Base-by-base conservation (phyloP, 2,329 filamentous ascomycete species). In the Colletotrichum sp. region DNA sequence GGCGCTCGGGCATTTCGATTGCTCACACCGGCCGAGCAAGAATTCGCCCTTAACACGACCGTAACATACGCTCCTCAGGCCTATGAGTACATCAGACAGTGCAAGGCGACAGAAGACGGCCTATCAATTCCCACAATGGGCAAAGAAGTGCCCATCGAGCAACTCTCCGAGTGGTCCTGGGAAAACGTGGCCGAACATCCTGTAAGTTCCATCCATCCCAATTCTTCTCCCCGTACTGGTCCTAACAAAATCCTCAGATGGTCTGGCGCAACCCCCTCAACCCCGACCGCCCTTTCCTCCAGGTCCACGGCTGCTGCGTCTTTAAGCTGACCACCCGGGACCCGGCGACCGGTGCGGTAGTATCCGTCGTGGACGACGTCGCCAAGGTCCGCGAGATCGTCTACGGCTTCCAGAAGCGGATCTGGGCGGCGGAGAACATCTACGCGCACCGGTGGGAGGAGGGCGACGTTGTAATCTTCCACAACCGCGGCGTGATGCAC, bases 361-460 rank as follows among this genome's bases (percentile, higher is more conserved):
- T 24, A 0, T 52, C 43, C 3, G 43, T 52, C 43, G 10, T 52
- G 0, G 43, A 52, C n/a, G 36, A 52, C 43, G 43, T 52, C 43
- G 61, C 36, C 32, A 39, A 64, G 61, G 61, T 64, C 61, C 59
- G 82, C 60, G 75, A 74, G 6, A 82, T 82, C 9, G 81, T 80
- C 59, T 79, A 81, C 69, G 13, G 70, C 6, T 65, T 83, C 30
- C 80, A 81, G 75, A 80, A 78, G 24, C 79, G 77, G 55, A 76
- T 79, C 1, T 80, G 79, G 34, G 68, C 71, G 12, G 79, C 82
- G 8, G 79, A 83, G 60, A 79, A 82, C 67, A 79, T 84, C 4
- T 84, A 83, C 72, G 80, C 82, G 2, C 80, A 82, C 76, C 71
- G 74, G 1, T 84, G 79, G 78, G 73, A 78, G 13, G 80, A 81